A percentile compares a stretch with the other conserved stretches of the same genome.
phyloP scores from a whole-genome alignment of 169 alveolate genomes.

The Cystoisospora suis region DNA sequence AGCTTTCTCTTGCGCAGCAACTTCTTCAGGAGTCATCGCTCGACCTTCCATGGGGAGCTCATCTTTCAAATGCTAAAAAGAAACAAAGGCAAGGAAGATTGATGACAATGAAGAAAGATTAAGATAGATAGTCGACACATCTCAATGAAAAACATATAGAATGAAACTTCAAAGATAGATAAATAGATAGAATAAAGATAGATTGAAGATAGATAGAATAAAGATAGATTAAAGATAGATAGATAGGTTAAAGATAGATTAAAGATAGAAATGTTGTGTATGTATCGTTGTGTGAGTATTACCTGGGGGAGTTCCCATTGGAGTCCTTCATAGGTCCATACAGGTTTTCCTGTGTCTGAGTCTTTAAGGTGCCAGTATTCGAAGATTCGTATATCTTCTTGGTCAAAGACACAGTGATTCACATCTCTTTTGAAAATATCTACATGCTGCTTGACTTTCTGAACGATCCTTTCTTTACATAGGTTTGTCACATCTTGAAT shows the following conservation, averaged over 20 bases:
- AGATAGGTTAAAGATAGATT: not conserved
- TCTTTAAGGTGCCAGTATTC: conserved; percentile 1
- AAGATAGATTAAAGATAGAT: not conserved
- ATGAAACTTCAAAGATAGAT: not conserved
- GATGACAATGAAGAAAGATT: not conserved
- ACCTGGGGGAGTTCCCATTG: not conserved
- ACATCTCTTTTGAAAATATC: not conserved
- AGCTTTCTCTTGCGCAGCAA: not conserved
- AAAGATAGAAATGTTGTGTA: not conserved
- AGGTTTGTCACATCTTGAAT: no score
- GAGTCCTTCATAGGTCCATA: conserved; percentile 14
- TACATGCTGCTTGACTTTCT: not conserved
- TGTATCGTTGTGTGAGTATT: not conserved
- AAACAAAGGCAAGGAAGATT: not conserved
- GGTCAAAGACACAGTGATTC: not conserved
- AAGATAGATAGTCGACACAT: not conserved
- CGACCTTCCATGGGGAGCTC: not conserved
- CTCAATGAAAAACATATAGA: not conserved
- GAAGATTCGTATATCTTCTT: not conserved
- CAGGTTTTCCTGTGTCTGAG: not conserved
- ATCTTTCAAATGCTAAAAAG: not conserved
- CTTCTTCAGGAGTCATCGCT: not conserved
- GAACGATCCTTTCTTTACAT: no score
- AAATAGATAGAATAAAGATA: not conserved
- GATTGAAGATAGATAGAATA: not conserved